Evolutionary conservation across 805 yeast genomes (phyloP), one percentile per base, ranked within the genome.

Genomic region (Saccharomycopsis olivae): DNA sequence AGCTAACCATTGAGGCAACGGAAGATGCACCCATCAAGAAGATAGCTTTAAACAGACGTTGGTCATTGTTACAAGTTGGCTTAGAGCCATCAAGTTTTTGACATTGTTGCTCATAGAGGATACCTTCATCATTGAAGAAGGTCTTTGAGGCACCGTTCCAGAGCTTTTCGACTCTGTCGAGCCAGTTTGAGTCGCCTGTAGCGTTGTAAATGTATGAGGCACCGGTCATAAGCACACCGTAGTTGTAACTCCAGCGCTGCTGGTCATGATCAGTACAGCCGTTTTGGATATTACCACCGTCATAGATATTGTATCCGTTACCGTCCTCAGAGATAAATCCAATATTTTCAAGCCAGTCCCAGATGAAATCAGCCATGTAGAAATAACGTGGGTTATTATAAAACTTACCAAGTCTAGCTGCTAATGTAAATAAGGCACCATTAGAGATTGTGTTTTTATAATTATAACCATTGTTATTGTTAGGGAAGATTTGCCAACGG

Each of bases 41-140:
- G 36, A 80, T 67, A n/a, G 85, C 73, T 48, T 76, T 73, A 65
- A 82, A 82, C 13, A 85, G 69, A 49, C 88, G 62, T 62, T 82
- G 88, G 66, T 82, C 92, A 40, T 68, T 78, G 56, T 81, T 76
- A 62, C 92, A 82, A 6, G 56, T 55, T 6, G 23, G 20, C 5
- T 20, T 10, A 14, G 28, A 29, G 6, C 60, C 55, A n/a, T n/a
- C n/a, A n/a, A n/a, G n/a, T 6, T 61, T 56, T 47, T 75, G 77
- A 61, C 92, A 82, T 4, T 78, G 67, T 36, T 62, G 56, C 58
- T 82, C 92, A 43, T 64, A 68, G 69, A 80, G 69, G 51, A 80
- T 64, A 15, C 62, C 57, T 47, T 58, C 54, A 32, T 64, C 53
- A 39, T 61, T 54, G 51, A 74, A 66, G 57, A 78, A 78, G 40